Conservation (phyloP, 2,329 filamentous ascomycete genomes). For the Neopestalotiopsis clavispora region DNA sequence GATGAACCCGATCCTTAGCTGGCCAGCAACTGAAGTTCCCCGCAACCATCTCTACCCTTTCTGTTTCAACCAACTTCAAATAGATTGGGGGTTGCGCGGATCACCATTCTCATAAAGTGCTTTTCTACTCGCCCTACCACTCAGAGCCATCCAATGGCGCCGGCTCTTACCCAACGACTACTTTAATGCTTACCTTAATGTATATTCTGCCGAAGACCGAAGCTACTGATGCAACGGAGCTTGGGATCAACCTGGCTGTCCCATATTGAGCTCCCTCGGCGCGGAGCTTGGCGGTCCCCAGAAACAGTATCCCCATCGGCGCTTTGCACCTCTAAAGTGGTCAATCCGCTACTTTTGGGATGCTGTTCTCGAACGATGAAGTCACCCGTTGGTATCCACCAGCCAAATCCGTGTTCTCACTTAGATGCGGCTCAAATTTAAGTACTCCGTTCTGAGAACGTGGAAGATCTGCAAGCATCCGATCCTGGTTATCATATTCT, state of each 20-base stretch:
- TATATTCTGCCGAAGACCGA: neutral
- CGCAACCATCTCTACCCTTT: neutral
- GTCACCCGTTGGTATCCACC: neutral
- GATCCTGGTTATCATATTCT: neutral
- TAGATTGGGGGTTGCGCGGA: neutral
- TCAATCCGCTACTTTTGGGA: neutral
- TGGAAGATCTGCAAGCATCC: constrained; percentile 12
- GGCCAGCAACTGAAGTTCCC: neutral
- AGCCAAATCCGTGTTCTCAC: neutral
- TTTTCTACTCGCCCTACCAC: neutral
- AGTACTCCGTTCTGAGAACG: constrained; percentile 9
- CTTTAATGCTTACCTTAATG: neutral
- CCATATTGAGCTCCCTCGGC: neutral
- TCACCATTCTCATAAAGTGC: neutral
- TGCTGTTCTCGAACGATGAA: neutral
- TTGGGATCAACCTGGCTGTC: neutral
- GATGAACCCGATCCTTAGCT: neutral
- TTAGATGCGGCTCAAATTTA: constrained; percentile 12
- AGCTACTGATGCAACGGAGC: neutral
- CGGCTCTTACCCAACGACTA: neutral
- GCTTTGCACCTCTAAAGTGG: neutral
- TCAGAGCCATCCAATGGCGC: neutral
- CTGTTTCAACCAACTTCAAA: neutral
- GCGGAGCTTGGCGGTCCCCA: neutral
- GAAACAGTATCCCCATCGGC: neutral